Conservation (phyloP, 495 filamentous ascomycete species). For the Amphirosellinia nigrospora region DNA sequence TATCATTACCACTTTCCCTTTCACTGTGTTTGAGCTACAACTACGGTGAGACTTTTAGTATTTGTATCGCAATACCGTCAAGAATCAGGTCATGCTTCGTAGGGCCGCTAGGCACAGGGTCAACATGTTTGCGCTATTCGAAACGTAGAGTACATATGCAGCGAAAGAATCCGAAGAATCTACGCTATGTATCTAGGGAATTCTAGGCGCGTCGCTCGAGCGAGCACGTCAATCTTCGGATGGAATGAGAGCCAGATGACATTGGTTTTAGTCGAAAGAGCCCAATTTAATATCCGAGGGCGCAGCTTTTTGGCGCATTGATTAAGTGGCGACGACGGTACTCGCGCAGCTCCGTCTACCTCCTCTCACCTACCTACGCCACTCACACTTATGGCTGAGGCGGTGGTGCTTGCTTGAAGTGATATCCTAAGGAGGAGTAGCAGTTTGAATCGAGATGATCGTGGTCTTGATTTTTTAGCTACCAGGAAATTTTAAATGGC, state of each 20-base stretch:
- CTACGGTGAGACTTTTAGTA: background rate
- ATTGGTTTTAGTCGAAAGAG: constrained; percentile 35
- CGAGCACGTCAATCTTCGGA: constrained; percentile 35
- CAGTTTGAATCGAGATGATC: background rate
- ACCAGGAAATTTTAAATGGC: background rate
- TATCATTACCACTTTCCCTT: constrained; percentile 33
- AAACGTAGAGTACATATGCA: constrained; percentile 22
- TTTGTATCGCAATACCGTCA: background rate
- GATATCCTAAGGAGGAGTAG: background rate
- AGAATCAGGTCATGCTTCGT: background rate
- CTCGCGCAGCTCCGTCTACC: background rate
- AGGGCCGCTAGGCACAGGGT: background rate
- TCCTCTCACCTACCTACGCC: background rate
- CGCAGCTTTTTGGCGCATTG: background rate
- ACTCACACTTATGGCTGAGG: background rate
- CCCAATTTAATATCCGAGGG: constrained; percentile 41
- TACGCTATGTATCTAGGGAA: constrained; percentile 28
- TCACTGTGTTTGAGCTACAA: constrained; percentile 15
- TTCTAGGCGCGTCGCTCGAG: constrained; percentile 16
- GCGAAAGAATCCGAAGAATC: background rate
- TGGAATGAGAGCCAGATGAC: constrained; percentile 44
- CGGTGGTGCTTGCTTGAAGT: background rate
- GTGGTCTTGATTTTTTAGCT: too few species aligned
- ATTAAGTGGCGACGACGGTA: background rate
- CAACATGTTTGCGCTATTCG: constrained; percentile 18